phyloP scores from a whole-genome alignment of 345 rosid genomes.

The Noccaea caerulescens region DNA sequence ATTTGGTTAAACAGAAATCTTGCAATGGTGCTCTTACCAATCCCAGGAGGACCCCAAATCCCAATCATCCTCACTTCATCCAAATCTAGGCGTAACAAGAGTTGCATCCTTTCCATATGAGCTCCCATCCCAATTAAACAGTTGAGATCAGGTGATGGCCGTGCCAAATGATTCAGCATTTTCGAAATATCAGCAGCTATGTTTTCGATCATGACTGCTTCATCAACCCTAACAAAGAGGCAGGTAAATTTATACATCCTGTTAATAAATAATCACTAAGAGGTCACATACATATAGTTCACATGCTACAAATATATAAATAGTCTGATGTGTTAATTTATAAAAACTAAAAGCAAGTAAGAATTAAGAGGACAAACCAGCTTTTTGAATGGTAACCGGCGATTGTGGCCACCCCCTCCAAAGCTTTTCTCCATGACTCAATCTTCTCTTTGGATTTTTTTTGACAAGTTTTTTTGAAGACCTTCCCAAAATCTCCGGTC shows the following conservation, averaged over 20 bases:
- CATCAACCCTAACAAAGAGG: neutral
- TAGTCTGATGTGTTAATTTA: no score
- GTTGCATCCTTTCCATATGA: neutral
- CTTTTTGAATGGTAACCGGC: neutral
- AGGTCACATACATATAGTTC: no score
- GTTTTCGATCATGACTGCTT: neutral
- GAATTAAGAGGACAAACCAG: neutral
- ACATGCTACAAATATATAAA: no score
- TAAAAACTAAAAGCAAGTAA: no score
- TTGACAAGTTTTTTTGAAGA: neutral
- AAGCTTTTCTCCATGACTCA: neutral
- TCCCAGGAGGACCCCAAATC: neutral
- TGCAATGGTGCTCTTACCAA: neutral
- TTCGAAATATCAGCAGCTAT: neutral
- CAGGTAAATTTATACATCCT: neutral
- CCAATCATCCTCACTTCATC: neutral
- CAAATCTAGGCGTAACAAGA: neutral
- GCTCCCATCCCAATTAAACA: neutral
- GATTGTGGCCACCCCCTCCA: neutral
- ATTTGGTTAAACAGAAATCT: neutral
- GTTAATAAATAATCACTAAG: neutral
- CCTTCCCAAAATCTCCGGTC: no score
- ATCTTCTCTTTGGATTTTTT: neutral
- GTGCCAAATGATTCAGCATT: neutral
- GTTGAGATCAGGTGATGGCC: neutral